phyloP scores from a whole-genome alignment of 495 filamentous ascomycete genomes.

The Neurospora sp. region DNA sequence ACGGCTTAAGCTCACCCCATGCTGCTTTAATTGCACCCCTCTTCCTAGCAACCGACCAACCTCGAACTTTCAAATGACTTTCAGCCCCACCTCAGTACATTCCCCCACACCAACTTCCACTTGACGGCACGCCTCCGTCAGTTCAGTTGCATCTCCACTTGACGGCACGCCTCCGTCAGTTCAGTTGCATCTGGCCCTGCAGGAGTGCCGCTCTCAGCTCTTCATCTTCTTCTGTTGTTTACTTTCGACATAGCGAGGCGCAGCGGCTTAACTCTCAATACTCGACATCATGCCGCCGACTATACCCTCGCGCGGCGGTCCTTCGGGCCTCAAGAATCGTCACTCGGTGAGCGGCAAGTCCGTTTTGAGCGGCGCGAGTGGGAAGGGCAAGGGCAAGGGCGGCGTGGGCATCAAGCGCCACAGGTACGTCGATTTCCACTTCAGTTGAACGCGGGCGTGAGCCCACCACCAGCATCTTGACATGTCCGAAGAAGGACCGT shows the following conservation, averaged over 20 bases:
- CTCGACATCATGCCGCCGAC: constrained; percentile 15
- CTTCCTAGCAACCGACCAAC: not conserved
- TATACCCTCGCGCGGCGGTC: constrained; percentile 13
- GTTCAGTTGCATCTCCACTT: too few relatives aligned
- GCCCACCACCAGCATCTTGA: not conserved
- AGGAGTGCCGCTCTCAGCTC: not conserved
- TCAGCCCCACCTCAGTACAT: not conserved
- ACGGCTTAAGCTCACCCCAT: not conserved
- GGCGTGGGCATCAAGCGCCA: constrained; percentile 17
- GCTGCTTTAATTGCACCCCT: not conserved
- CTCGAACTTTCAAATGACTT: not conserved
- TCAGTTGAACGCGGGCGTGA: not conserved
- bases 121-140: not conserved
- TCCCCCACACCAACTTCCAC: not conserved
- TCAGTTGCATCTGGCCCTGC: not conserved
- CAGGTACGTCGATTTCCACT: constrained; percentile 11
- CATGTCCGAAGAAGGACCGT: not conserved
- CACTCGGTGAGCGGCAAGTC: constrained; percentile 10
- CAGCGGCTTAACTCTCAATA: not conserved
- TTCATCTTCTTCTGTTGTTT: not conserved
- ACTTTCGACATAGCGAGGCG: not conserved
- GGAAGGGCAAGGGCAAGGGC: constrained; percentile 5
- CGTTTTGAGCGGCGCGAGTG: not conserved
- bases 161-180: not conserved
- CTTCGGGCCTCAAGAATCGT: constrained; percentile 3